Base-by-base conservation (phyloP, 495 filamentous ascomycete species). In the Penicillium lagena region DNA sequence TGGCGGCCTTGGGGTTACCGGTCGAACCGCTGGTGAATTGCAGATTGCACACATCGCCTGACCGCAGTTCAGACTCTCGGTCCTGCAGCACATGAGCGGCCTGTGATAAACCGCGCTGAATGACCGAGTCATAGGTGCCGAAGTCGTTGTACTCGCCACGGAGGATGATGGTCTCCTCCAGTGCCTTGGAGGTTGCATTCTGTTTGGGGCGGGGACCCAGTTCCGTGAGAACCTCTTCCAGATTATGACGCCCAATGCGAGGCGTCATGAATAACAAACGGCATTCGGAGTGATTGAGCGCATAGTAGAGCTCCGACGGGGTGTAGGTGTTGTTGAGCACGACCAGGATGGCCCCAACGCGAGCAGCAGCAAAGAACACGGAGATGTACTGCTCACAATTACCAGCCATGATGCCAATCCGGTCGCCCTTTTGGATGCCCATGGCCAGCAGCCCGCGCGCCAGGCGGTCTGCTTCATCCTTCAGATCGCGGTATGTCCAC, bases 271-370 rank as follows among this genome's bases (percentile, higher is more conserved):
- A 85, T 31, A 86, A 64, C 8, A 85, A 48, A 44, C 76, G 78
- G 63, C 80, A 84, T 45, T 72, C 75, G 76, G 79, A 76, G 50
- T 85, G 81, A 39, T 71, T 72, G n/a, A 87, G 59, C 27, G 79
- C 83, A 55, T 80, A 76, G 45, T 75, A 67, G 4, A 79, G 71
- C 57, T 87, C 83, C 11, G 70, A 73, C 1, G 77, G 70, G 17
- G 82, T 87, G 52, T 86, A 85, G 0, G 80, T 87, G 63, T 83
- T 85, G 63, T 87, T 85, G 50, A 85, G 63, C 28, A 85, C 82
- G 6, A 87, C 82, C 36, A 84, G 58, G 14, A 83, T 78, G 28
- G 78, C 81, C 12, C 82, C 82, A n/a, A 87, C 77, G 12, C 77
- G 67, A 2, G 78, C 73, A 28, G 79, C 79, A 1, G 80, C 81